Base-by-base conservation (phyloP, 495 filamentous ascomycete species). In the Neurospora sp. region DNA sequence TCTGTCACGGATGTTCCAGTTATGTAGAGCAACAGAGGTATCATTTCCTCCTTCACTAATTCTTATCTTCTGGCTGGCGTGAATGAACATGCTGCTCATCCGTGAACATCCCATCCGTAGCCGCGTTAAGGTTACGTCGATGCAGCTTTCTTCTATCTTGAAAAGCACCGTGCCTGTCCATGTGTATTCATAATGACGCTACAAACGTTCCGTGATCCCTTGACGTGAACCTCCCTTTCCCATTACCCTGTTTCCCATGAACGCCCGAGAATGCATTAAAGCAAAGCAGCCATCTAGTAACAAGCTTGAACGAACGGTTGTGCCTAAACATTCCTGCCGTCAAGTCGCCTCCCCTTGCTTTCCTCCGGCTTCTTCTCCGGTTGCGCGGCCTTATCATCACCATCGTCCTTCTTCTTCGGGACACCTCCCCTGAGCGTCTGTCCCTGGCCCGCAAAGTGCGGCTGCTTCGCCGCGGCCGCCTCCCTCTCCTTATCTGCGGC, bases 381-480 rank as follows among this genome's bases (percentile, higher is more conserved):
- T 18, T 76, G 76, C 14, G 75, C 72, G 1, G 75, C 75, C 71
- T 84, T 83, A 8, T 82, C 81, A 11, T 85, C 80, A 0, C 74
- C 79, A 1, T 84, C 83, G 1, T 78, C 83, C 79, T 87, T 87
- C 39, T 81, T 80, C 80, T 91, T 92, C 12, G 54, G 54, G 39
- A 85, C 85, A 18, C 87, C 90, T 6, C 88, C 89, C 69, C 94
- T 84, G 37, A 98, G 79, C n/a, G 93, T 95, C 80, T 97, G 92
- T 0, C 96, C 96, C 48, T 91, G 87, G 0, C 96, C 96, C n/a
- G 90, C 87, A 81, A 98, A 99, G 75, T 92, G 87, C 11, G 90
- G 91, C 77, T 91, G 91, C 69, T 83, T 81, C 3, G 89, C 89
- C 38, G 88, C 84, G 62, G 90, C 89, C 39, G 88, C 88, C 70